Evolutionary conservation across 2,329 filamentous ascomycete species (phyloP).

Genomic region (Colletotrichum spinosum): DNA sequence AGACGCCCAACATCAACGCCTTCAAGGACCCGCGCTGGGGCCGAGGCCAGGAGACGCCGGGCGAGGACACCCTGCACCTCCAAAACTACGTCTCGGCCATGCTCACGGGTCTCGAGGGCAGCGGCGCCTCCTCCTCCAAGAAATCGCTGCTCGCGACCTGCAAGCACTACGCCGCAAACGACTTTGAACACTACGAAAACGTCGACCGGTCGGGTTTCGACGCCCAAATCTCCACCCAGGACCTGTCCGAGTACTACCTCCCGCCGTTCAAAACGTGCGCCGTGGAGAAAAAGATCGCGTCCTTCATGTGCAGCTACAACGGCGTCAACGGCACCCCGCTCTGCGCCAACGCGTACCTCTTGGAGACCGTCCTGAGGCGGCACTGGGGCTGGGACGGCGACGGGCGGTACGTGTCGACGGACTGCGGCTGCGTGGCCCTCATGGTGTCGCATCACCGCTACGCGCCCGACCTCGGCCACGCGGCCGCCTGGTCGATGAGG

Average conservation of each 20-base stretch:
- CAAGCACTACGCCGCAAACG: slow-evolving; percentile 71
- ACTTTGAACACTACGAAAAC: slow-evolving; percentile 60
- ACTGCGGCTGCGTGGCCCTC: slow-evolving; percentile 62
- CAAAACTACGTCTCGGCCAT: slow-evolving; percentile 63
- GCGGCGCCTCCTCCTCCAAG: slow-evolving; percentile 38
- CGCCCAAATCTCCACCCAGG: slow-evolving; percentile 68
- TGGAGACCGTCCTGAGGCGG: slow-evolving; percentile 72
- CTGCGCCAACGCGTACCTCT: slow-evolving; percentile 71
- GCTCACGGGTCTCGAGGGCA: slow-evolving; percentile 63
- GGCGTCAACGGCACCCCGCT: slow-evolving; percentile 74
- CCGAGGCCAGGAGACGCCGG: slow-evolving; percentile 69
- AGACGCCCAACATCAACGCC: slow-evolving; percentile 74
- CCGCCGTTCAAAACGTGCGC: slow-evolving; percentile 74
- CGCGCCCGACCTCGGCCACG: slow-evolving; percentile 43
- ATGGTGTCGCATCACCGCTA: slow-evolving; percentile 32
- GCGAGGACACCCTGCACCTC: slow-evolving; percentile 65
- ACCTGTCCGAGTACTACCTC: slow-evolving; percentile 76
- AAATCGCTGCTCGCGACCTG: slow-evolving; percentile 64
- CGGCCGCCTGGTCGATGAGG: slow-evolving; percentile 47
- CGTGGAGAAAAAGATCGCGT: slow-evolving; percentile 65
- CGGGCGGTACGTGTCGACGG: slow-evolving; percentile 72
- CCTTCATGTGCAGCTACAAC: slow-evolving; percentile 74
- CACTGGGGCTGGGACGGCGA: slow-evolving; percentile 73
- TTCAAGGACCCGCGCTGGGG: slow-evolving; percentile 74
- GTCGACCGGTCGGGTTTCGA: slow-evolving; percentile 65